phyloP scores from a whole-genome alignment of 176 grass and related monocot genomes.

The Bolboschoenus planiculmis region DNA sequence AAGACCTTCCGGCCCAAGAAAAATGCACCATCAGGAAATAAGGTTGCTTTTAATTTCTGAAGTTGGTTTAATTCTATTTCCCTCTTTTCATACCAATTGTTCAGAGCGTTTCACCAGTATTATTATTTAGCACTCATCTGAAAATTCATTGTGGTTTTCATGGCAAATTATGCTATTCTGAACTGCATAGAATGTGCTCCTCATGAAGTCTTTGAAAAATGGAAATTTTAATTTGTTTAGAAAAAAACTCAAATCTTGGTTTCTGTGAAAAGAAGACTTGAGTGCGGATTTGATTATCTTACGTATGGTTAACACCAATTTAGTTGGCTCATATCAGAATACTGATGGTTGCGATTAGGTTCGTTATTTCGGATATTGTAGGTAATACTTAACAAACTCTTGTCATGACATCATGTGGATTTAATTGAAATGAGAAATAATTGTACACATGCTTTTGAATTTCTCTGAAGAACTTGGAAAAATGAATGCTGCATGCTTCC shows the following conservation, averaged over 20 bases:
- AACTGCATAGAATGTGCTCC: background rate
- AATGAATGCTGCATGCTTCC: background rate
- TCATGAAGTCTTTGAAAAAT: background rate
- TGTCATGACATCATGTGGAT: background rate
- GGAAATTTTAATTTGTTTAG: background rate
- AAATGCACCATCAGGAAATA: slow-evolving; percentile 56
- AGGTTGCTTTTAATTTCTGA: slow-evolving; percentile 32
- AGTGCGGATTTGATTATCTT: background rate
- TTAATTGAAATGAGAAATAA: background rate
- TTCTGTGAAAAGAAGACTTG: background rate
- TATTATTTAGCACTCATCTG: background rate
- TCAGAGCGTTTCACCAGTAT: background rate
- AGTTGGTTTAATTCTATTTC: background rate
- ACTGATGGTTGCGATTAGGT: background rate
- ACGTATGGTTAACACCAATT: background rate
- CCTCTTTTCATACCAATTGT: background rate
- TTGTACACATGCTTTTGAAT: background rate
- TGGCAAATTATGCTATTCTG: background rate
- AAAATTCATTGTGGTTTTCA: background rate
- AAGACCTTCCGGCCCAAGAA: slow-evolving; percentile 92
- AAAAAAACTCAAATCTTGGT: background rate
- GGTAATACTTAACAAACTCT: background rate
- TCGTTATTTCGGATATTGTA: background rate
- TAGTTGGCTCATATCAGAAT: background rate
- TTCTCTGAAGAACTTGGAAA: background rate